Base-by-base conservation (phyloP, 306 rosid genomes). In the Mucuna pruriens region DNA sequence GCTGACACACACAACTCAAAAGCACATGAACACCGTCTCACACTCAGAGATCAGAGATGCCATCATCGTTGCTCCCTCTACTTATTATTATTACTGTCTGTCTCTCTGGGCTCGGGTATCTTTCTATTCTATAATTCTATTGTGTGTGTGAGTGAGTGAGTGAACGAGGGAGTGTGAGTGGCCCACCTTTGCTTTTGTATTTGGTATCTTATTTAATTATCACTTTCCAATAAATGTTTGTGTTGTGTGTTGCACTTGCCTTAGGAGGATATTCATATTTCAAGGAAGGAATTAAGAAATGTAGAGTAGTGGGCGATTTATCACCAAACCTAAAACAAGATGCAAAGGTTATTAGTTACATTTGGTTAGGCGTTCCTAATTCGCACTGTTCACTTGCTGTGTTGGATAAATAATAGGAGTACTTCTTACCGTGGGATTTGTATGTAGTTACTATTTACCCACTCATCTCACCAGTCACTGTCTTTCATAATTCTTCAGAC, bases 1-100 rank as follows among this genome's bases (percentile, higher is more conserved):
- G 70, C 81, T 84, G 84, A 88, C 74, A 78, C 54, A 74, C 75
- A 64, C 79, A 79, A 83, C 78, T 81, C 82, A 76, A 77, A 55
- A 82, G 76, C 80, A 80, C 77, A 78, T 51, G 83, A 22, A 55
- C 15, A 39, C 61, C 29, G 42, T 71, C 61, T 45, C 61, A 22
- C 25, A 26, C 40, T 58, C 42, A 19, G 26, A 16, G 25, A 45
- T 33, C n/a, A 57, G 71, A 40, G 25, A 63, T 17, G 23, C n/a
- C n/a, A n/a, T 52, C 78, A 52, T 55, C 39, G 22, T 40, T 51
- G 2, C 55, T 42, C 36, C 42, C 31, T 23, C 65, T 46, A 9
- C 25, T 48, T 64, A 77, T 34, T 64, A 51, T 58, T 58, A 60
- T n/a, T n/a, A n/a, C 62, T 20, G n/a, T n/a, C 45, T 15, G 19